These are phyloP conservation scores for Pichia nanzhaoensis DNA, from an alignment of 805 yeast species.

Conservation along the genomic window DNA sequence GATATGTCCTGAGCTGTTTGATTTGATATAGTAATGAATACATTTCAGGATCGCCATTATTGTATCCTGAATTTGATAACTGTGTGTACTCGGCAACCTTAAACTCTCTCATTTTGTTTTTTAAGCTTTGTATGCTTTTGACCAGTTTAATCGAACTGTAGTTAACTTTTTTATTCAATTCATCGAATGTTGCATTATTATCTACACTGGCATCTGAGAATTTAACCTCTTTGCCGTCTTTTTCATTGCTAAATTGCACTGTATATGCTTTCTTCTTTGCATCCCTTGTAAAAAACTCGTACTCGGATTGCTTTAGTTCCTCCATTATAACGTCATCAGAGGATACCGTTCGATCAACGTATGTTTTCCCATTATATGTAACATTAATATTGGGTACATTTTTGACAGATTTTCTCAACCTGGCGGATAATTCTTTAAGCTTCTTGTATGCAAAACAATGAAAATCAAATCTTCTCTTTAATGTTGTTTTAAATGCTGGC, in stretches of 20 bases:
- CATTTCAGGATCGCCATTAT: slow-evolving; percentile 26
- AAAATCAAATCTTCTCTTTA: slow-evolving; percentile 34
- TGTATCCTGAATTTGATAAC: slow-evolving; percentile 9
- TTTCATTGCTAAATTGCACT: slow-evolving; percentile 7
- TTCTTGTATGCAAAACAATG: slow-evolving; percentile 24
- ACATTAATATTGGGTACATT: slow-evolving; percentile 37
- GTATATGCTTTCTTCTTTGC: background rate
- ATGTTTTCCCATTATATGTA: slow-evolving; percentile 33
- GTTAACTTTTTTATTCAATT: slow-evolving; percentile 13
- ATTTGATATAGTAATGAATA: slow-evolving; percentile 30
- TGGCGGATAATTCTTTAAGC: slow-evolving; percentile 24
- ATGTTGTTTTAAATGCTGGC: slow-evolving; percentile 36
- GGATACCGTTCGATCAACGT: slow-evolving; percentile 30
- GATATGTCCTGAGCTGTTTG: slow-evolving; percentile 27
- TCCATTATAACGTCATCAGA: slow-evolving; percentile 18
- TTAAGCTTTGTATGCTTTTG: slow-evolving; percentile 27
- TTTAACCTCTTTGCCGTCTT: slow-evolving; percentile 19
- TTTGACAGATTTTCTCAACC: slow-evolving; percentile 24
- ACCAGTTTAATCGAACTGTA: slow-evolving; percentile 14
- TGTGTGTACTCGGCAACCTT: slow-evolving; percentile 23
- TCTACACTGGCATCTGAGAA: slow-evolving; percentile 20
- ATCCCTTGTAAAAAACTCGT: slow-evolving; percentile 3
- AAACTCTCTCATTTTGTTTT: slow-evolving; percentile 23
- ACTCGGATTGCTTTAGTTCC: slow-evolving; percentile 3
- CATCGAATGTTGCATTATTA: slow-evolving; percentile 4